Base-by-base conservation (phyloP, 768 basidiomycete genomes). In the Pleurotus ostreatus region DNA sequence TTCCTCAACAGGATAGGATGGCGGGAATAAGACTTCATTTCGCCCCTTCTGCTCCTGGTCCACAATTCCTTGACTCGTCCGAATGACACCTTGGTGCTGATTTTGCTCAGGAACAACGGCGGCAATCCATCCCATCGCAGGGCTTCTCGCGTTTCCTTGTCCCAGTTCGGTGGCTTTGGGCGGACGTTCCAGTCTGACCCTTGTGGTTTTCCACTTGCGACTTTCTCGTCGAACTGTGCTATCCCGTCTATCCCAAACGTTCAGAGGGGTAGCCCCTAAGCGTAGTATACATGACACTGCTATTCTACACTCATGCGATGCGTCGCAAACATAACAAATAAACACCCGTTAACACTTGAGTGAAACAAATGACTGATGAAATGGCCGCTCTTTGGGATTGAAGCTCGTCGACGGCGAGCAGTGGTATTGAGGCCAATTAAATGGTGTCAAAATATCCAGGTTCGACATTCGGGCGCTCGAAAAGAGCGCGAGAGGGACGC, bases 191-290 rank as follows among this genome's bases (percentile, higher is more conserved):
- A 78, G 45, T 73, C 64, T 6, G 74, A 69, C 3, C 68, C 77
- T 59, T 78, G 76, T 1, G 74, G 75, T 61, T 74, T 74, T 5
- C 77, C 77, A 15, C 76, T 68, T 20, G 76, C 69, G 15, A 79
- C 72, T 55, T 80, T 73, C 13, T 64, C 61, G n/a, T 69, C 65
- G 59, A 73, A 67, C 63, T 95, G 92, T 3, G 83, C 66, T 56
- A 92, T 84, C 1, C 93, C 93, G 67, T 97, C 94, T 60, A 95
- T 89, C 20, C 77, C 86, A 95, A 25, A 90, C 83, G 56, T 85
- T 83, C 11, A 73, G 65, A 0, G 91, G 92, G 0, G 88, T 90
- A 2, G 91, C 85, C 55, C 86, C 89, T 18, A 90, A 71, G 25
- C 77, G 76, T 25, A 93, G 75, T 26, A 26, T 26, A 26, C 25